phyloP scores from a whole-genome alignment of 176 grass and related monocot species.

The Eremochloa ophiuroides region DNA sequence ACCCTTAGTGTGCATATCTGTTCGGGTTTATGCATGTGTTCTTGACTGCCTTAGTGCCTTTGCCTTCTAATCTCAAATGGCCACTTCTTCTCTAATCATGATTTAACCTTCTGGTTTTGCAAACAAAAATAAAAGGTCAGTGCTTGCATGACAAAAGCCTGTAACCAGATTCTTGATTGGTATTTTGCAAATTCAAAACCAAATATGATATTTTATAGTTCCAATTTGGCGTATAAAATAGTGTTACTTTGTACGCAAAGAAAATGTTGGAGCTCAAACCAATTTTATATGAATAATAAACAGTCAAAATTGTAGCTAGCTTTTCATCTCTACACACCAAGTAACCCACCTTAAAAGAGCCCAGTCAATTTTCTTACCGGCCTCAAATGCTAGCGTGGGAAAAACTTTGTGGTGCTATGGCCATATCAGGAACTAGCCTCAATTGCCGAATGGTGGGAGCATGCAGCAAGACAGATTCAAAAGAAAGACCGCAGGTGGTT shows the following conservation, averaged over 20 bases:
- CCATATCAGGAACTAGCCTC: too few relatives aligned
- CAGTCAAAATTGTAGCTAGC: not conserved
- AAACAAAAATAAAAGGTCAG: not conserved
- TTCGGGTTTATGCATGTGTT: not conserved
- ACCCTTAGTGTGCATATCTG: not conserved
- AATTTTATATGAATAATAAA: not conserved
- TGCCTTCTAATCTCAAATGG: not conserved
- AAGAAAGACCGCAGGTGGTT: too few relatives aligned
- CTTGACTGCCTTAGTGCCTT: not conserved
- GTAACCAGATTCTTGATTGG: not conserved
- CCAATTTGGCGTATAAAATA: not conserved
- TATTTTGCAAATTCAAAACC: not conserved
- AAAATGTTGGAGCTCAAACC: not conserved
- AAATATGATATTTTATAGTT: not conserved
- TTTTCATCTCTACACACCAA: constrained; percentile 9
- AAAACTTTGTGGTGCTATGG: too few relatives aligned
- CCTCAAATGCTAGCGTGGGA: too few relatives aligned
- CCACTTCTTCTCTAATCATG: not conserved
- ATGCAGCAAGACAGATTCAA: too few relatives aligned
- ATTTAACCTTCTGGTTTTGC: not conserved
- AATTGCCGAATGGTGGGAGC: too few relatives aligned
- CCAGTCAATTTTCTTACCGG: constrained; percentile 11
- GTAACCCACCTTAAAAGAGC: not conserved
- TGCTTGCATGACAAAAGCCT: not conserved
- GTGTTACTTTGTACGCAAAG: not conserved